phyloP scores from a whole-genome alignment of 495 filamentous ascomycete genomes.

The Penicillium odoratum region DNA sequence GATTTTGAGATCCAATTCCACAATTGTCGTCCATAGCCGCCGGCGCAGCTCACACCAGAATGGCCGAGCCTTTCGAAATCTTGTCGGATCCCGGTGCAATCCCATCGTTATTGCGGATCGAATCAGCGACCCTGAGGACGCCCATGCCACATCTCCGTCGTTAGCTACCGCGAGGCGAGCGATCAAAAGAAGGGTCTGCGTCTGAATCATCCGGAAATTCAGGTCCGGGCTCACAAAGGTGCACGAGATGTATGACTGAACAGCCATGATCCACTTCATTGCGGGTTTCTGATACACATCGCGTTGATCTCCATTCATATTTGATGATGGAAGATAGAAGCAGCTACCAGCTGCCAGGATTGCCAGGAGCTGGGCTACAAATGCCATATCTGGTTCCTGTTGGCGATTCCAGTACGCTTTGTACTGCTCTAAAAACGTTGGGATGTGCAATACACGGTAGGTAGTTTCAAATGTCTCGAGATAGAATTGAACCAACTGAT shows the following conservation, averaged over 20 bases:
- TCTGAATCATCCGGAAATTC: slow-evolving; percentile 50
- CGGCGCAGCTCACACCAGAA: slow-evolving; percentile 57
- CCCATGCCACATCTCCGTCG: slow-evolving; percentile 57
- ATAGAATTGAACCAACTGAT: slow-evolving; percentile 55
- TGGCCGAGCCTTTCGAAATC: slow-evolving; percentile 41
- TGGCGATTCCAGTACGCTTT: slow-evolving; percentile 47
- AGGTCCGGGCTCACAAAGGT: slow-evolving; percentile 54
- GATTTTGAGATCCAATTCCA: slow-evolving; percentile 59
- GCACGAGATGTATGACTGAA: slow-evolving; percentile 56
- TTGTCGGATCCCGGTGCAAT: slow-evolving; percentile 57
- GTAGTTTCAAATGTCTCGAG: slow-evolving; percentile 57
- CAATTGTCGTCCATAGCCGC: slow-evolving; percentile 61
- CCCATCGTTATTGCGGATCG: slow-evolving; percentile 59
- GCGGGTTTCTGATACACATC: slow-evolving; percentile 33
- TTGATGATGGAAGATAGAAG: slow-evolving; percentile 31
- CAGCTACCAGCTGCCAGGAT: slow-evolving; percentile 55
- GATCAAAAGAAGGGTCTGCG: slow-evolving; percentile 55
- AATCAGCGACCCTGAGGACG: slow-evolving; percentile 53
- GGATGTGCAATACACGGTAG: slow-evolving; percentile 57
- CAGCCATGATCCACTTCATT: slow-evolving; percentile 54
- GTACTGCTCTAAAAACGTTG: slow-evolving; percentile 57
- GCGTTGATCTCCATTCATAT: slow-evolving; percentile 18
- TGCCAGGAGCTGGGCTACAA: slow-evolving; percentile 53
- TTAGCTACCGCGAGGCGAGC: slow-evolving; percentile 52
- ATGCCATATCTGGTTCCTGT: slow-evolving; percentile 28